Evolutionary conservation across 1,284 basidiomycete species (phyloP).

Genomic region (Trichosporon sp.): DNA sequence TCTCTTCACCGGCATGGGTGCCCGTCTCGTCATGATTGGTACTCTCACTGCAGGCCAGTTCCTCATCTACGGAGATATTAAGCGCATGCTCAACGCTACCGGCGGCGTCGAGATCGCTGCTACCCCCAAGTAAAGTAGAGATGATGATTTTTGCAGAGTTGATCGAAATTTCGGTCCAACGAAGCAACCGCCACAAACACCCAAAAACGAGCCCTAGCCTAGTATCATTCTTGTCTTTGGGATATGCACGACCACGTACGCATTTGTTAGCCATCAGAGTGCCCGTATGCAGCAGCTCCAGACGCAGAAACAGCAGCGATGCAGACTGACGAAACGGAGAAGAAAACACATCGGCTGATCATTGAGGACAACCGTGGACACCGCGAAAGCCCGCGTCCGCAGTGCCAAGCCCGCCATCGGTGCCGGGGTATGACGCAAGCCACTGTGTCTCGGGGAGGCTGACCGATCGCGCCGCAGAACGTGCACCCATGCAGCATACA

Average conservation of each 20-base stretch:
- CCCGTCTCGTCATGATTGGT: slow-evolving; percentile 52
- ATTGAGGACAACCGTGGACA: too few species aligned
- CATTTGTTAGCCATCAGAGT: background rate
- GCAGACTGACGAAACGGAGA: background rate
- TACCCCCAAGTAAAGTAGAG: slow-evolving; percentile 37
- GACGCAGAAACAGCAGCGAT: background rate
- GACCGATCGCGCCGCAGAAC: too few species aligned
- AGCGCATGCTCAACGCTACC: slow-evolving; percentile 51
- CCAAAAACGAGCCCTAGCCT: background rate
- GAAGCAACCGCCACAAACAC: too few species aligned
- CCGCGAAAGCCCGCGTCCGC: too few species aligned
- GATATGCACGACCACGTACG: background rate
- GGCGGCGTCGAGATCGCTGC: slow-evolving; percentile 49
- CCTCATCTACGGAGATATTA: slow-evolving; percentile 53
- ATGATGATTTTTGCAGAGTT: too few species aligned
- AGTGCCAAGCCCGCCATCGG: too few species aligned
- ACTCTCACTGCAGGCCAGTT: slow-evolving; percentile 55
- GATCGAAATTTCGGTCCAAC: too few species aligned
- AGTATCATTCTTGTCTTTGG: background rate
- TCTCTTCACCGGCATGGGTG: slow-evolving; percentile 53
- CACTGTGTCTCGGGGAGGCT: too few species aligned
- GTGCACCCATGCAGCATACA: too few species aligned
- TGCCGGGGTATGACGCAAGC: too few species aligned
- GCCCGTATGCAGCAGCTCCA: background rate
- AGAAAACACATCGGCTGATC: too few species aligned